Conservation (phyloP, 352 stramenopile species). For the Phytophthora fragariae region DNA sequence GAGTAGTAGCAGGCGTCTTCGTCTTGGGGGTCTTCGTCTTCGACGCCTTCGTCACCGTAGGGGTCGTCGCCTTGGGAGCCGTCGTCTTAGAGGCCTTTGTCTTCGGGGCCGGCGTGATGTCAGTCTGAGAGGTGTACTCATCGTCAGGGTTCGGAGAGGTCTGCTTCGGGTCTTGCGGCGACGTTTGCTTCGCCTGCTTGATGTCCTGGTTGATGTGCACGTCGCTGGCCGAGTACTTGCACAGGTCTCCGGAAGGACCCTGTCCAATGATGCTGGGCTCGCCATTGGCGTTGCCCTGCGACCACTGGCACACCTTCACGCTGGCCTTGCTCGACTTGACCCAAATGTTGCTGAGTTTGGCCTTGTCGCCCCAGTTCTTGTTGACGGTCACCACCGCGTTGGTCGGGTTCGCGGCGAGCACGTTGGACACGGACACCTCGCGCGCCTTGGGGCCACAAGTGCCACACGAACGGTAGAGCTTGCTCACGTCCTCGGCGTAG, state of each 20-base stretch:
- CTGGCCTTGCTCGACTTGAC: constrained; percentile 12
- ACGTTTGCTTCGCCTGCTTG: background rate
- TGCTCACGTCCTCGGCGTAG: constrained; percentile 4
- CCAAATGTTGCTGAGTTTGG: constrained; percentile 23
- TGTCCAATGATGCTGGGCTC: constrained; percentile 16
- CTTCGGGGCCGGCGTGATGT: background rate
- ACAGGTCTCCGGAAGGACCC: constrained; percentile 11
- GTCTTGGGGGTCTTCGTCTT: constrained; percentile 1
- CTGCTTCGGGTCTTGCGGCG: background rate
- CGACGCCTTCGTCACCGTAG: background rate
- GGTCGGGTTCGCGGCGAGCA: constrained; percentile 21
- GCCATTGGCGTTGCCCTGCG: constrained; percentile 13
- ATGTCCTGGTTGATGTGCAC: constrained; percentile 34
- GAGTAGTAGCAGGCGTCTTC: background rate
- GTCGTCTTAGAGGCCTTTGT: constrained; percentile 1
- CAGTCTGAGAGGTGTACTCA: background rate
- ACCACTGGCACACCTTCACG: constrained; percentile 24
- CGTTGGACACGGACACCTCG: constrained; percentile 31
- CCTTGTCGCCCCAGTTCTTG: constrained; percentile 21
- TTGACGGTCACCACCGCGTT: constrained; percentile 27
- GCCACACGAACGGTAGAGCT: constrained; percentile 3
- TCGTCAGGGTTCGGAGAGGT: background rate
- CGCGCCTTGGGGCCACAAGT: constrained; percentile 10
- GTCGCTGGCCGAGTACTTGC: constrained; percentile 29
- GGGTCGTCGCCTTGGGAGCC: constrained; percentile 1